A percentile compares a stretch with the other conserved stretches of the same genome.
phyloP scores from a whole-genome alignment of 1,284 basidiomycete genomes.

The Fistulinella cinereoalba region DNA sequence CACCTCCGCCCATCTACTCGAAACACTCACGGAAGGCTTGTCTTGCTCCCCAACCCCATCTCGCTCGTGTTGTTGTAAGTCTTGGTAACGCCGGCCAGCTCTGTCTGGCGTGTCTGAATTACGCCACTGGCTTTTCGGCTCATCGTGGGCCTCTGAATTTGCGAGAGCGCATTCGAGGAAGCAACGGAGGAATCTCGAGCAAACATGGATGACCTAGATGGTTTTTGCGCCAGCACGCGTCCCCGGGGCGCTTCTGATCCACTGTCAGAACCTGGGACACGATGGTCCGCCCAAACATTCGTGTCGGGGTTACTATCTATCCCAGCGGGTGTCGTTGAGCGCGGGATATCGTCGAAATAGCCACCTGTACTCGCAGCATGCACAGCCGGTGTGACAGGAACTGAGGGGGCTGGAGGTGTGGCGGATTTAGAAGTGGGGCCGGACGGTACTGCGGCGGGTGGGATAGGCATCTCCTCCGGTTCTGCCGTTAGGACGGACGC shows the following conservation, averaged over 20 bases:
- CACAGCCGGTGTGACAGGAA: constrained; percentile 25
- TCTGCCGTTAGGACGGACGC: constrained; percentile 26
- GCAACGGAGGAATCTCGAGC: constrained; percentile 24
- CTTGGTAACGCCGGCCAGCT: constrained; percentile 31
- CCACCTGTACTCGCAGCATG: background rate
- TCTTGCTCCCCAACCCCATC: constrained; percentile 18
- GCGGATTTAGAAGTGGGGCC: constrained; percentile 16
- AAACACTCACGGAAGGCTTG: constrained; percentile 21
- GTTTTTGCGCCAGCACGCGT: constrained; percentile 15
- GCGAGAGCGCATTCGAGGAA: constrained; percentile 24
- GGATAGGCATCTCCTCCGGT: constrained; percentile 26
- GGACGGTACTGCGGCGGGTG: constrained; percentile 3
- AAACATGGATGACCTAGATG: constrained; percentile 27
- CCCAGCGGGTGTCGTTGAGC: constrained; percentile 25
- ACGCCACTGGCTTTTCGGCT: constrained; percentile 28
- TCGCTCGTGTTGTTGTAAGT: constrained; percentile 31
- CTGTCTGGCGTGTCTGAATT: constrained; percentile 29
- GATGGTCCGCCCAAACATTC: constrained; percentile 32
- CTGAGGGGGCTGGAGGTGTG: constrained; percentile 16
- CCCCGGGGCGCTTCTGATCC: constrained; percentile 19
- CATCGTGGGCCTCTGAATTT: constrained; percentile 17
- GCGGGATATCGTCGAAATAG: constrained; percentile 31
- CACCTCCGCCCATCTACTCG: background rate
- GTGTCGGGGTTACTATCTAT: constrained; percentile 20
- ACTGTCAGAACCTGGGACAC: constrained; percentile 13